Evolutionary conservation across 2,329 filamentous ascomycete species (phyloP), one percentile per base, ranked within the genome.

Genomic region (Penicillium hesseltinei): DNA sequence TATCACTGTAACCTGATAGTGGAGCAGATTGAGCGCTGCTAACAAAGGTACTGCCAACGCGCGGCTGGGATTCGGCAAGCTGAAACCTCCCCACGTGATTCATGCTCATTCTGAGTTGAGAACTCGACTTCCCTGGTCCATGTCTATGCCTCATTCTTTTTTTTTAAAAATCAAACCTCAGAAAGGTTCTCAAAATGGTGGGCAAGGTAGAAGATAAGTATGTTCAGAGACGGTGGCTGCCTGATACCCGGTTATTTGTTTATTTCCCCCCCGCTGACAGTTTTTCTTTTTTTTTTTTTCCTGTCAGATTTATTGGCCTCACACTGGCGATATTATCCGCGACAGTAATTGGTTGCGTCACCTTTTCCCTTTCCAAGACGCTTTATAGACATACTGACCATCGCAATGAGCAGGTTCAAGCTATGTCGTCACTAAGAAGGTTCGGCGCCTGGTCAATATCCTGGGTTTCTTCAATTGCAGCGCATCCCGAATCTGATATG

Each of bases 401-500:
- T 39, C 9, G 9, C n/a, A 19, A 19, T 19, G 36, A 19, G 36
- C 36, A 39, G 36, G 36, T 39, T 39, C 36, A 39, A 39, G 36
- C 36, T 39, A 39, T 39, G 36, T 39, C 9, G n/a, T 39, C 36
- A 39, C 36, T 10, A 39, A 39, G n/a, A 39, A 39, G 36, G 36
- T 39, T 39, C 36, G 36, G 36, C n/a, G n/a, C 36, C 36, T 39
- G n/a, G 9, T 39, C 36, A 36, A 39, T 19, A 39, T 19, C n/a
- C n/a, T 9, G 36, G 42, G 6, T 19, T 27, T 25, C 17, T 25
- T 45, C 21, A n/a, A 23, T 31, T 8, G 15, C 25, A 25, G 13
- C n/a, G 15, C 25, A 27, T 27, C 13, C n/a, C 3, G 43, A 44
- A 21, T 49, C 66, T 71, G 54, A 71, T 58, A 36, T n/a, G 35